phyloP scores from a whole-genome alignment of 768 basidiomycete species.

The Serendipita vermifera region DNA sequence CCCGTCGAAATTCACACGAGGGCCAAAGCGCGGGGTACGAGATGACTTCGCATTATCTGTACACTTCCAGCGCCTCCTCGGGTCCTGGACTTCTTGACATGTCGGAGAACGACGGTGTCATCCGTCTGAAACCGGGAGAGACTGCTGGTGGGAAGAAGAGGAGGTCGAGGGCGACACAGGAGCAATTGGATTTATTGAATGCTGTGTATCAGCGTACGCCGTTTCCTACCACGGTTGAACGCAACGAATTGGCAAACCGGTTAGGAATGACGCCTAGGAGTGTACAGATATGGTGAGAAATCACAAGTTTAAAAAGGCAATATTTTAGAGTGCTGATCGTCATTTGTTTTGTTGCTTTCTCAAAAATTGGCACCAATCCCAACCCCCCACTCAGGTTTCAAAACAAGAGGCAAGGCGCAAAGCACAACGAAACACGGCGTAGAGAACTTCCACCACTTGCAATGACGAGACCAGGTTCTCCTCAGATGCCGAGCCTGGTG shows the following conservation, averaged over 20 bases:
- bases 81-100: neutral
- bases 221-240: conserved; percentile 79
- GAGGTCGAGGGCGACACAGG: conserved; percentile 70
- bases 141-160: conserved; percentile 47
- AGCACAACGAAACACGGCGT: neutral
- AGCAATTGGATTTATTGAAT: conserved; percentile 67
- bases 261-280: conserved; percentile 75
- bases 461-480: neutral
- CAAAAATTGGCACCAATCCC: conserved; percentile 17
- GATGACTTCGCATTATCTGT: too few species aligned
- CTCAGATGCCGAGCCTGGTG: neutral
- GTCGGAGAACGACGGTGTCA: neutral
- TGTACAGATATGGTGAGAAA: conserved; percentile 67
- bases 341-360: conserved; percentile 16
- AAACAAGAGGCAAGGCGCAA: conserved; percentile 51
- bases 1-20: too few species aligned
- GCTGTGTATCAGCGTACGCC: conserved; percentile 70
- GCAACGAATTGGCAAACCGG: conserved; percentile 58
- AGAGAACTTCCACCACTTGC: neutral
- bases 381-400: conserved; percentile 52
- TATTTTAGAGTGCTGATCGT: conserved; percentile 9
- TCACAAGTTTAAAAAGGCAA: conserved; percentile 10
- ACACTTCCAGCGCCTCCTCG: neutral
- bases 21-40: too few species aligned
- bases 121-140: conserved; percentile 1